Percentiles rank a stretch among this genome's conserved stretches.
phyloP scores from a whole-genome alignment of 495 filamentous ascomycete species.

The Hyaloscypha hepaticicola region DNA sequence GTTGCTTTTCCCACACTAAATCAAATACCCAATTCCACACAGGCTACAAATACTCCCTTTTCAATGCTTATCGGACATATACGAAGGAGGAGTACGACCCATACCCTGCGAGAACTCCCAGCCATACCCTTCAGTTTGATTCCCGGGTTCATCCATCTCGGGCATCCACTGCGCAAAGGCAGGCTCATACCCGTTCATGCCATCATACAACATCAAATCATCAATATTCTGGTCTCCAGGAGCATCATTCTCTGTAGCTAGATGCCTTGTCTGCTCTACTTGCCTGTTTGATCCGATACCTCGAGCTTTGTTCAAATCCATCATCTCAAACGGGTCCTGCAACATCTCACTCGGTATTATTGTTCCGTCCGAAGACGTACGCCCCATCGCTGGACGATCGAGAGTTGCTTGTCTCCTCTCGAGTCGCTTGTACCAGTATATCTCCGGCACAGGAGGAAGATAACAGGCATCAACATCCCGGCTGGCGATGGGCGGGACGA shows the following conservation, averaged over 20 bases:
- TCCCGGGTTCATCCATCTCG: neutral
- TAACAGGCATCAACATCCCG: conserved; percentile 1
- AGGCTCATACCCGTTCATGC: neutral
- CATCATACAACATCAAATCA: neutral
- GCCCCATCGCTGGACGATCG: neutral
- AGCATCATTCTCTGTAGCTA: neutral
- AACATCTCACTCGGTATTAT: neutral
- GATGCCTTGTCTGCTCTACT: neutral
- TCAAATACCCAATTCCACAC: too few species aligned
- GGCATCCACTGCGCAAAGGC: conserved; percentile 1
- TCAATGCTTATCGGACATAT: too few species aligned
- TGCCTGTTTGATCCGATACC: neutral
- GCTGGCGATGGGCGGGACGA: neutral
- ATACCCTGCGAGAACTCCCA: neutral
- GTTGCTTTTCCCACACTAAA: neutral
- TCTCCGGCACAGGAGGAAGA: conserved; percentile 10
- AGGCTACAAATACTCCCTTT: too few species aligned
- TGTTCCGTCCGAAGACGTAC: neutral
- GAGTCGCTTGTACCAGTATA: neutral
- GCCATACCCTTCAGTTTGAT: neutral
- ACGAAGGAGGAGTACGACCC: neutral
- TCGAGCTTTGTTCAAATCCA: neutral
- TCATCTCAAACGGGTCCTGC: neutral
- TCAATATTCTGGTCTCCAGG: neutral
- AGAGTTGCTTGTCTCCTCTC: neutral